Evolutionary conservation across 2,329 filamentous ascomycete species (phyloP), one percentile per base, ranked within the genome.

Genomic region (Fusarium acutatum): DNA sequence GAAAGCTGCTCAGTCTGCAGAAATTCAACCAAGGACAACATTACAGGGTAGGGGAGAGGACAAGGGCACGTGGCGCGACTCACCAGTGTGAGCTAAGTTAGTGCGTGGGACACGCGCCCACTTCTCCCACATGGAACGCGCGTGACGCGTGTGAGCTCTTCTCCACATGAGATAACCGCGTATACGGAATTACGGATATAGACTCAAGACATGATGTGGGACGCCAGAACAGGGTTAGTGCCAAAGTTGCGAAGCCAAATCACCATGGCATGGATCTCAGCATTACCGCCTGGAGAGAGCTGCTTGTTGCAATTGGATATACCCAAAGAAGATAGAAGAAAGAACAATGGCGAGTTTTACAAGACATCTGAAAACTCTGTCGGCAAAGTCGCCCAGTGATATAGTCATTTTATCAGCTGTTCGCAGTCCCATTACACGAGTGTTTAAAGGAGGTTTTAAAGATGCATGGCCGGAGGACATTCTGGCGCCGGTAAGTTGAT

Each of bases 401-500:
- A 88, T 94, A 44, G 94, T 97, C 76, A 92, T 97, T 79, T 90
- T 97, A 75, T 97, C 95, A 28, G 91, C 94, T n/a, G 88, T 97
- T 44, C 93, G 95, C 74, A 97, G 95, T 12, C 93, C 95, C 40
- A 89, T 97, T 72, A 95, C 93, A 67, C 90, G 94, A 69, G 90
- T 94, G 35, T 92, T 94, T 85, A 94, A 94, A 79, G 95, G 95
- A 78, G 88, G 89, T 22, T 90, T 97, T 79, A 93, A 93, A 81
- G 92, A 97, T 81, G 92, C 95, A 54, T 95, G 96, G 85, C 94
- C 96, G 32, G 95, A 98, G 81, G 93, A 97, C 82, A 88, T 97
- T 60, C 91, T 97, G 58, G 88, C 90, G 17, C 83, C 87, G 47
- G 92, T 89, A 34, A 8, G 6, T 11, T 2, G 5, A 34, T 15